Conservation (phyloP, 345 rosid genomes). For the Eutrema heterophyllum region DNA sequence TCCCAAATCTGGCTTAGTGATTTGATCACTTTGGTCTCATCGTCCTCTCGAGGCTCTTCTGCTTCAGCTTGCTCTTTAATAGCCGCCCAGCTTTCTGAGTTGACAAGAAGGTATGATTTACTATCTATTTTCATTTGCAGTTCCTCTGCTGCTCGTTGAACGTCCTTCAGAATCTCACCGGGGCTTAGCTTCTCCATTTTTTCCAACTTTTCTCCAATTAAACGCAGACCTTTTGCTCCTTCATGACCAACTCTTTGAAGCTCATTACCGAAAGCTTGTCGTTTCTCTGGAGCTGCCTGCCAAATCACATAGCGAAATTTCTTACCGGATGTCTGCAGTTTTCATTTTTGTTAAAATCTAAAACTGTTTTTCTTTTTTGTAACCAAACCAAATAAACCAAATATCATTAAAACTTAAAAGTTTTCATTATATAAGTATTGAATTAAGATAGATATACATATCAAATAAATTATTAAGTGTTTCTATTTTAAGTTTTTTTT, state of each 20-base stretch:
- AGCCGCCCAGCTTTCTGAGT: slow-evolving; percentile 59
- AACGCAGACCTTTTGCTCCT: slow-evolving; percentile 42
- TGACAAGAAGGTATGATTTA: slow-evolving; percentile 58
- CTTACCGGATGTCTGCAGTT: too few species aligned
- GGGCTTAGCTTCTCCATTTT: slow-evolving; percentile 47
- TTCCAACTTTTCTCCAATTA: slow-evolving; percentile 39
- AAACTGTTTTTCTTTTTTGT: too few species aligned
- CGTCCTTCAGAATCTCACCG: slow-evolving; percentile 45
- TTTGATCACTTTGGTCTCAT: slow-evolving; percentile 40
- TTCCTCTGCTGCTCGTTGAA: slow-evolving; percentile 64
- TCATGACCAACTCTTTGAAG: slow-evolving; percentile 43
- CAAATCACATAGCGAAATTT: neutral
- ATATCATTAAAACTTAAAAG: neutral
- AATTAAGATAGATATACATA: neutral
- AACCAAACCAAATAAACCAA: too few species aligned
- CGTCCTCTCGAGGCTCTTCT: slow-evolving; percentile 28
- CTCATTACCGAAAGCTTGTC: slow-evolving; percentile 46
- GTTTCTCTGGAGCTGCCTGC: slow-evolving; percentile 77
- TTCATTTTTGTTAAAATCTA: neutral
- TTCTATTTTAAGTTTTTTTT: neutral
- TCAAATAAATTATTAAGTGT: neutral
- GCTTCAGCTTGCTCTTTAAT: slow-evolving; percentile 22
- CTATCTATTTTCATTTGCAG: slow-evolving; percentile 68
- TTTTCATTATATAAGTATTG: neutral
- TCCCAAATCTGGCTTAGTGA: slow-evolving; percentile 52